Percentiles rank a stretch among this genome's conserved stretches.
Evolutionary conservation across 495 filamentous ascomycete genomes (phyloP).

Genomic region (Xylaria longipes): DNA sequence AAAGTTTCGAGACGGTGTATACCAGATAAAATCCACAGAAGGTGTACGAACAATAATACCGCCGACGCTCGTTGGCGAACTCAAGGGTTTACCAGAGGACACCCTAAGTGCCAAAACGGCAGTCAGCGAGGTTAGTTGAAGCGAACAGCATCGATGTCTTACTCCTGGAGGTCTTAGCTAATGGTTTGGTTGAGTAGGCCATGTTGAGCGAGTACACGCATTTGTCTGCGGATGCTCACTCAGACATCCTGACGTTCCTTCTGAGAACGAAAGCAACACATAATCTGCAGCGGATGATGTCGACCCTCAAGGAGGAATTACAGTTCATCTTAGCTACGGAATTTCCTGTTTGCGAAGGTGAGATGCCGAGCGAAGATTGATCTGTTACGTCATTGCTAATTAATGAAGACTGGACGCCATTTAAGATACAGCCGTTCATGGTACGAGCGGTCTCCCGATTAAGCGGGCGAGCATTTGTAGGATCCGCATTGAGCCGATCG

Average conservation of each 20-base stretch:
- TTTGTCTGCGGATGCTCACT: slow-evolving; percentile 40
- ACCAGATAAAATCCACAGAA: slow-evolving; percentile 49
- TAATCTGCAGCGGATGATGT: slow-evolving; percentile 40
- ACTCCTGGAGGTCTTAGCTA: not conserved
- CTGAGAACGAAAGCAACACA: slow-evolving; percentile 42
- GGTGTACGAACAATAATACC: slow-evolving; percentile 46
- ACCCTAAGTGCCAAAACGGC: slow-evolving; percentile 45
- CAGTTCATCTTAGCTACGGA: slow-evolving; percentile 42
- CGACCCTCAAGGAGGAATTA: slow-evolving; percentile 43
- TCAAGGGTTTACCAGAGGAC: slow-evolving; percentile 49
- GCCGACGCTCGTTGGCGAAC: slow-evolving; percentile 42
- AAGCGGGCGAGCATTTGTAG: slow-evolving; percentile 45
- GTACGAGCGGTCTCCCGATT: slow-evolving; percentile 42
- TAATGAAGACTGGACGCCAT: slow-evolving; percentile 43
- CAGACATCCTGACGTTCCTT: slow-evolving; percentile 39
- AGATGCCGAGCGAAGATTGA: not conserved
- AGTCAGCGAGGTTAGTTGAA: slow-evolving; percentile 39
- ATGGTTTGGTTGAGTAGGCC: slow-evolving; percentile 31
- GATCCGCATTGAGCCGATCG: slow-evolving; percentile 37
- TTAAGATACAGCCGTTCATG: slow-evolving; percentile 47
- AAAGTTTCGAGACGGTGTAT: slow-evolving; percentile 45
- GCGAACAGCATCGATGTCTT: not conserved
- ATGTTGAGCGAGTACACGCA: slow-evolving; percentile 47
- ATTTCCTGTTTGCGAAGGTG: slow-evolving; percentile 45
- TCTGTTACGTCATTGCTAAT: slow-evolving; percentile 26